Percentiles rank a stretch among this genome's conserved stretches.
phyloP scores from a whole-genome alignment of 2,329 filamentous ascomycete species.

The Ophiostoma novo-ulmi region DNA sequence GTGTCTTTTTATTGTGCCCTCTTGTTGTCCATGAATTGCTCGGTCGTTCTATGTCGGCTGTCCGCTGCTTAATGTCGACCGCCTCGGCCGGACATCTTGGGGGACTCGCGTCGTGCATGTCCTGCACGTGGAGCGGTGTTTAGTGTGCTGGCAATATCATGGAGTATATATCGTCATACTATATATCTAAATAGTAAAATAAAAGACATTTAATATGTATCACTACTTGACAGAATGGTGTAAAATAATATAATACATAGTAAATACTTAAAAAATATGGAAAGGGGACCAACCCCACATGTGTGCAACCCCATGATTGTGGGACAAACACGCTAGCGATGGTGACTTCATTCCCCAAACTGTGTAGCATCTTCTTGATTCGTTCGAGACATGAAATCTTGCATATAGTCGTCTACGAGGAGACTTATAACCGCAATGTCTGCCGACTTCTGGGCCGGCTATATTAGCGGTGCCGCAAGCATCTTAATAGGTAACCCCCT shows the following conservation, averaged over 20 bases:
- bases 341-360: not conserved
- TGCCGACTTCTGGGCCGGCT: slow-evolving; percentile 90
- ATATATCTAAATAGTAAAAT: not conserved
- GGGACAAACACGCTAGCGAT: not conserved
- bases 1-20: not conserved
- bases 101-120: slow-evolving; percentile 14
- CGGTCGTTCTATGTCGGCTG: too few species aligned
- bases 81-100: not conserved
- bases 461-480: slow-evolving; percentile 76
- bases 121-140: not conserved
- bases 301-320: not conserved
- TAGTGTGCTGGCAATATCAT: slow-evolving; percentile 5
- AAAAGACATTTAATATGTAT: not conserved
- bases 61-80: too few species aligned
- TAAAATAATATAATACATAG: not conserved
- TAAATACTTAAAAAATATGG: not conserved
- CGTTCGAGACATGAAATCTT: not conserved
- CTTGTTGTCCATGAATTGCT: not conserved
- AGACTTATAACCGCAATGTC: slow-evolving; percentile 52
- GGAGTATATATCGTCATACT: slow-evolving; percentile 2
- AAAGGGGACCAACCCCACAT: too few species aligned
- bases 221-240: not conserved
- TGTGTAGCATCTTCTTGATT: not conserved
- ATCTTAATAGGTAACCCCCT: slow-evolving; percentile 88
- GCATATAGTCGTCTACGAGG: not conserved